Base-by-base conservation (phyloP, 345 rosid genomes). In the Eucalyptus viminalis region DNA sequence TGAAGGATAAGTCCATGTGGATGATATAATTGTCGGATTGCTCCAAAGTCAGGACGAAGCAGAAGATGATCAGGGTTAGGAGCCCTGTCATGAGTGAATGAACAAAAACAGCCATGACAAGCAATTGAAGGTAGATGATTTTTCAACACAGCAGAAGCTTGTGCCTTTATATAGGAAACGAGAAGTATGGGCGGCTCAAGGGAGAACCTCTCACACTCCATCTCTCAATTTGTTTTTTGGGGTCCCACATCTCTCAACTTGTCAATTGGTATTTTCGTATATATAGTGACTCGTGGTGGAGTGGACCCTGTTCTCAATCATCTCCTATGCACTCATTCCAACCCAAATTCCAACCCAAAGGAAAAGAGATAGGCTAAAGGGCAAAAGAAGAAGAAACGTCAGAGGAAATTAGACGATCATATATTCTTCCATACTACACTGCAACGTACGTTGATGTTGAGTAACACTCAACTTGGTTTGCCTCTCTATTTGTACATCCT, bases 1-100 rank as follows among this genome's bases (percentile, higher is more conserved):
- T 94, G 87, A 91, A 89, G 40, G 93, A 88, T 24, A 60, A 34
- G 94, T 94, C 94, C 95, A 94, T 94, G 88, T 91, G 87, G 91
- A 94, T 89, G 51, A 94, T 94, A 60, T 92, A 94, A 80, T 88
- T 92, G 65, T 94, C 91, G 44, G 88, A 85, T 53, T 91, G 89
- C 14, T 88, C 93, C 22, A 80, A 60, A 25, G 62, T 72, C 34
- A 54, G 22, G 34, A 83, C 31, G 69, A 88, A 19, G 12, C 25
- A 54, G 31, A 37, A 54, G n/a, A 86, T 49, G 58, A 88, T 31
- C 37, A 47, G 88, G 56, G 89, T 24, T 49, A 91, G 89, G 81
- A 40, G 56, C 80, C 53, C 15, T 11, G 12, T 88, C 50, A 76
- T 31, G 67, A 37, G 45, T 11, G 83, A 76, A 47, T 47, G 54